These are phyloP conservation scores for Potentilla sterilis DNA, from an alignment of 306 rosid species.

Conservation along the genomic window DNA sequence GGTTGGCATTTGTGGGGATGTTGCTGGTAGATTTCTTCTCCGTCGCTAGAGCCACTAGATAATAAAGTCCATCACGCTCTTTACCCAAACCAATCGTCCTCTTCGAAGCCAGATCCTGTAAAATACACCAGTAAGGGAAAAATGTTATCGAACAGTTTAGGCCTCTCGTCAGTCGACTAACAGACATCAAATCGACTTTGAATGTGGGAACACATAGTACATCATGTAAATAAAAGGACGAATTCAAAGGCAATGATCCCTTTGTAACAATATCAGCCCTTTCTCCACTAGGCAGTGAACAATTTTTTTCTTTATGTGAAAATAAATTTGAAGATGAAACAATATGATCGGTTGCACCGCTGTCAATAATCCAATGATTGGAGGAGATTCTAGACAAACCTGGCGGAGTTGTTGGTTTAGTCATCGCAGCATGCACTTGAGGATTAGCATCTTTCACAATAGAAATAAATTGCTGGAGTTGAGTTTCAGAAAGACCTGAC, in stretches of 20 bases:
- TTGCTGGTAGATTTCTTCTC: fast-evolving
- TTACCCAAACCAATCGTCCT: conserved; percentile 12
- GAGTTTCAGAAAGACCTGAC: no score
- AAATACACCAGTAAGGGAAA: background rate
- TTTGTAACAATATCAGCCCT: background rate
- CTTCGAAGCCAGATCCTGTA: background rate
- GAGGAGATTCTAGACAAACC: background rate
- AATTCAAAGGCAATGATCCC: background rate
- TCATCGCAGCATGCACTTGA: background rate
- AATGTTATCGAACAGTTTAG: background rate
- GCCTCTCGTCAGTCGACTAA: background rate
- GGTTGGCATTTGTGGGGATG: no score
- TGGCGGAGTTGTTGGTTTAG: background rate
- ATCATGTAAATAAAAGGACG: background rate
- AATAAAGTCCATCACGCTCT: no score
- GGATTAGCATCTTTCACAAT: background rate
- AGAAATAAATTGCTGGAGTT: no score
- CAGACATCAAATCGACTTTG: background rate
- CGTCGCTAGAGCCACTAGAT: no score
- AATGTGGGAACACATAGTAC: conserved; percentile 10
- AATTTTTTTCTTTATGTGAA: background rate
- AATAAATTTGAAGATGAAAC: background rate
- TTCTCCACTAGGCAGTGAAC: background rate
- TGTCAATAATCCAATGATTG: background rate
- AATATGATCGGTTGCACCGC: background rate